A percentile compares a stretch with the other conserved stretches of the same genome.
phyloP scores from a whole-genome alignment of 345 rosid genomes.

The Excoecaria agallocha region DNA sequence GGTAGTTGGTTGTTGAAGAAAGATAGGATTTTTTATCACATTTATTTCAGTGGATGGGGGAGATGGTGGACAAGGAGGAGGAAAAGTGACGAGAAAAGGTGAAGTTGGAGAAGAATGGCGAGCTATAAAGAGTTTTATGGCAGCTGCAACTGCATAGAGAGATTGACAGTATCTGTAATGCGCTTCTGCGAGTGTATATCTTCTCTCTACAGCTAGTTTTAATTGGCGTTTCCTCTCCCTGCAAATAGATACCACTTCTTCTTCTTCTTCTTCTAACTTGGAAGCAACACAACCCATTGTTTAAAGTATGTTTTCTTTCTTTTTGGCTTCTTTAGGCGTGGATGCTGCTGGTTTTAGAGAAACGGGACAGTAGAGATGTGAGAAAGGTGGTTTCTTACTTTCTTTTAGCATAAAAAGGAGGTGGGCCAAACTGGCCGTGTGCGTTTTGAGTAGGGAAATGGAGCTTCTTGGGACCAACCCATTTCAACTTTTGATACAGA shows the following conservation, averaged over 20 bases:
- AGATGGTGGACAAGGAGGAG: conserved; percentile 37
- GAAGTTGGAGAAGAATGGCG: conserved; percentile 62
- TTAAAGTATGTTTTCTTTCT: neutral
- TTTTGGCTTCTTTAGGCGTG: conserved; percentile 21
- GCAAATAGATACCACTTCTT: conserved; percentile 58
- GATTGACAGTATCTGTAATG: conserved; percentile 68
- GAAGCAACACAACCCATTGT: conserved; percentile 74
- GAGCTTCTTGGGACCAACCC: conserved; percentile 11
- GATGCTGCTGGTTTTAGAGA: too few species aligned
- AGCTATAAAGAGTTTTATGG: conserved; percentile 69
- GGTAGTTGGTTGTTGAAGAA: conserved; percentile 48
- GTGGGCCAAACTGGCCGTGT: conserved; percentile 20
- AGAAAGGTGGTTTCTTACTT: conserved; percentile 34
- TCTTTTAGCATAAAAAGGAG: conserved; percentile 29
- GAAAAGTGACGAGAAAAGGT: conserved; percentile 59
- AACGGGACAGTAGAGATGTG: conserved; percentile 5
- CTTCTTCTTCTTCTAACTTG: conserved; percentile 55
- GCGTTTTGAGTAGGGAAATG: conserved; percentile 11
- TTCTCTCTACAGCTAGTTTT: conserved; percentile 58
- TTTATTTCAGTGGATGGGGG: conserved; percentile 30
- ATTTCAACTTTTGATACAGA: conserved; percentile 19
- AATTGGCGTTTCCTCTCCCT: conserved; percentile 56
- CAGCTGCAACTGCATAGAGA: conserved; percentile 64
- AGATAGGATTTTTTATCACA: conserved; percentile 46
- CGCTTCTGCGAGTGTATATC: conserved; percentile 60